Conservation (phyloP, 2,329 filamentous ascomycete species). For the Diaporthe sp. region DNA sequence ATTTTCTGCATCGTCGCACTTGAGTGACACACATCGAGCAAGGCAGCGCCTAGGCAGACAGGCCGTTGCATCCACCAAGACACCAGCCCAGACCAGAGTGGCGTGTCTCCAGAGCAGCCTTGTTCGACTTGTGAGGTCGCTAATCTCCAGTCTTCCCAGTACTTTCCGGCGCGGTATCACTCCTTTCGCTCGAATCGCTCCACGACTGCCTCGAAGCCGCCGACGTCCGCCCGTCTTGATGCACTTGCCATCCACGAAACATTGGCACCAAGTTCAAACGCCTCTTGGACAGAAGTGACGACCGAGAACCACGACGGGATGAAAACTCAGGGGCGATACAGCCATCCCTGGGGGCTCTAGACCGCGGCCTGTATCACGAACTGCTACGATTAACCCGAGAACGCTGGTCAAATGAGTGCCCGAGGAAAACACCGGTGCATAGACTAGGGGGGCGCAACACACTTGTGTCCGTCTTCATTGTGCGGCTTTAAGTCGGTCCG, state of each 20-base stretch:
- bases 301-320: background rate
- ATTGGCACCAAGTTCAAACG: background rate
- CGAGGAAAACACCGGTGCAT: background rate
- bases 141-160: background rate
- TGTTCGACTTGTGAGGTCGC: background rate
- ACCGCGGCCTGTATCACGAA: background rate
- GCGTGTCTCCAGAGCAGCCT: background rate
- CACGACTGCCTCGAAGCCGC: background rate
- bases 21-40: background rate
- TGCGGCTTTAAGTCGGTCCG: background rate
- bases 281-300: background rate
- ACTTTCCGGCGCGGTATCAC: background rate
- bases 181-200: background rate
- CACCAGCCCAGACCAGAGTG: background rate
- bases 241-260: background rate
- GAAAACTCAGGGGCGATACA: background rate
- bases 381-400: background rate
- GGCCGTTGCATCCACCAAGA: background rate
- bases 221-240: background rate
- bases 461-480: background rate
- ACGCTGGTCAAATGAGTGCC: background rate
- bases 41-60: background rate
- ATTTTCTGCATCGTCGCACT: background rate
- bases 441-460: background rate
- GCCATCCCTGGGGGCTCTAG: background rate